These are phyloP conservation scores for Aspergillus spinulosporus DNA, from an alignment of 2,329 filamentous ascomycete genomes.

Conservation along the genomic window DNA sequence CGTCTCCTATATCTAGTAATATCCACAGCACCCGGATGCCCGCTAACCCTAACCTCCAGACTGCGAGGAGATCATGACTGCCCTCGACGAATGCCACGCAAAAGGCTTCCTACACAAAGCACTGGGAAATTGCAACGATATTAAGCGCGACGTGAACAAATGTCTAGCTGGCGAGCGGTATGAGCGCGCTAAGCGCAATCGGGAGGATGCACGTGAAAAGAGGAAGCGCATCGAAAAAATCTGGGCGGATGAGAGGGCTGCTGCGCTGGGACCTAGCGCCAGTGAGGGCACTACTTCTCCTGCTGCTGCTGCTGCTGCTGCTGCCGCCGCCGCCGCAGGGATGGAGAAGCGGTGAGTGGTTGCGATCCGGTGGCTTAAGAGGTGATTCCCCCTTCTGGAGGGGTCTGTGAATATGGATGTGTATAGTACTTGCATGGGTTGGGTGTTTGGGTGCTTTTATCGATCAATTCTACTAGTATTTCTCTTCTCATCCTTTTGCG, in stretches of 20 bases:
- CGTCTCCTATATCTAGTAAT: constrained; percentile 26
- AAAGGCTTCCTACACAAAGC: constrained; percentile 90
- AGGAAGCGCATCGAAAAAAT: constrained; percentile 71
- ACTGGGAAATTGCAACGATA: constrained; percentile 82
- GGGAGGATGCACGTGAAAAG: constrained; percentile 68
- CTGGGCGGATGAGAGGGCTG: constrained; percentile 64
- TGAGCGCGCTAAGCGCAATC: constrained; percentile 75
- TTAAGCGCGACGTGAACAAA: constrained; percentile 79
- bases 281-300: not conserved
- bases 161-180: constrained; percentile 80
- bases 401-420: not conserved
- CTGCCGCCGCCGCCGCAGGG: not conserved
- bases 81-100: constrained; percentile 93
- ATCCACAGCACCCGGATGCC: not conserved
- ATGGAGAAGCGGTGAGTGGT: constrained; percentile 4
- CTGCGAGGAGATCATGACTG: constrained; percentile 90
- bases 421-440: constrained; percentile 10
- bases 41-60: constrained; percentile 53
- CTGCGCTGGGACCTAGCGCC: constrained; percentile 19
- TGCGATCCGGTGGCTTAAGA: not conserved
- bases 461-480: not conserved
- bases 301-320: not conserved
- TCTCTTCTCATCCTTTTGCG: constrained; percentile 2
- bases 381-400: not conserved
- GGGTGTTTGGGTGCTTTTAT: constrained; percentile 7